A percentile compares a stretch with the other conserved stretches of the same genome.
These are phyloP conservation scores for Leishmania aethiopica DNA, from an alignment of 208 protist species.

Conservation along the genomic window DNA sequence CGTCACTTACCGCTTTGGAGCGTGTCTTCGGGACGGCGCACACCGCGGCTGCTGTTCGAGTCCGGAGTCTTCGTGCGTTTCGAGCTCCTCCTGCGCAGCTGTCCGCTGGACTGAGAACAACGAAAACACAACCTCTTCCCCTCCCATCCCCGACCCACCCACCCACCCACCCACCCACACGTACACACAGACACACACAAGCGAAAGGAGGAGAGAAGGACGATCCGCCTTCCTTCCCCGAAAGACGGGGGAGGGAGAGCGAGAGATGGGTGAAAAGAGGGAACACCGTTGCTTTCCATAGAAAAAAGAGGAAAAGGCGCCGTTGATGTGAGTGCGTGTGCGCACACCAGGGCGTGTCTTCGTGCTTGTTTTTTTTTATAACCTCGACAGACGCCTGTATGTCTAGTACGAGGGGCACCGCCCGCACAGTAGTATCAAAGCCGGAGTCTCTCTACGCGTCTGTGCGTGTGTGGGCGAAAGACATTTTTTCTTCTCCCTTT, in stretches of 20 bases:
- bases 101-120: background rate
- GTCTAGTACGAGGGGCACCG: background rate
- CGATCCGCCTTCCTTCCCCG: too few species aligned
- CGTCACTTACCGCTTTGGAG: background rate
- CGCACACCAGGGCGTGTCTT: background rate
- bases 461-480: background rate
- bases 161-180: background rate
- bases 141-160: too few species aligned
- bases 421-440: background rate
- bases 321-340: background rate
- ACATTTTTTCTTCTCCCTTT: background rate
- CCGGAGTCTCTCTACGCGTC: background rate
- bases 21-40: background rate
- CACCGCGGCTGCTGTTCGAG: too few species aligned
- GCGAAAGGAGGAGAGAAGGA: background rate
- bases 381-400: background rate
- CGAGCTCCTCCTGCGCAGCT: background rate
- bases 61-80: background rate
- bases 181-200: slow-evolving; percentile 2
- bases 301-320: background rate
- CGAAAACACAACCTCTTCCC: background rate
- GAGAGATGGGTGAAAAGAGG: background rate
- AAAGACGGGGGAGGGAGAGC: background rate
- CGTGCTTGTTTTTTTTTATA: background rate
- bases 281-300: background rate